Evolutionary conservation across 495 filamentous ascomycete species (phyloP).

Genomic region (Chaetomium fimeti): DNA sequence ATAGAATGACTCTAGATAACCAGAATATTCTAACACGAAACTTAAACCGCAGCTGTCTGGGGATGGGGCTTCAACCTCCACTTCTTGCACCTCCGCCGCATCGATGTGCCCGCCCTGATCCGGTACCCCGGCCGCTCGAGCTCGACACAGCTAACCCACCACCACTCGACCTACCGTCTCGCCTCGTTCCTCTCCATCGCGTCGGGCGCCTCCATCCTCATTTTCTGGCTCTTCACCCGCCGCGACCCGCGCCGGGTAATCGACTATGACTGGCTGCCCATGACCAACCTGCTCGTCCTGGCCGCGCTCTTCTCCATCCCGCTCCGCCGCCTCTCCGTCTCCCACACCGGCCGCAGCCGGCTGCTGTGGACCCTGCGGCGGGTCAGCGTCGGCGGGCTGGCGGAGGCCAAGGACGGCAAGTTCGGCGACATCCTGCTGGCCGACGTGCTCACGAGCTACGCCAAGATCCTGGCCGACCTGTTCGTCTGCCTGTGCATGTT

Average conservation of each 20-base stretch:
- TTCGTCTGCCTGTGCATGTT: constrained; percentile 90
- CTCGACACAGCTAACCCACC: constrained; percentile 64
- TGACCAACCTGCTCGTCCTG: constrained; percentile 71
- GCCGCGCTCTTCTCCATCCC: constrained; percentile 69
- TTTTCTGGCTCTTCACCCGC: constrained; percentile 81
- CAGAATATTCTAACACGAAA: too few species aligned
- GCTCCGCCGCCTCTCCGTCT: constrained; percentile 58
- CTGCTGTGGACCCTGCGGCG: constrained; percentile 70
- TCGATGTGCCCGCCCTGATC: constrained; percentile 78
- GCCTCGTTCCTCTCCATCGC: constrained; percentile 71
- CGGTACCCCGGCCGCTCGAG: constrained; percentile 70
- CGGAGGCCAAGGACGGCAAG: constrained; percentile 75
- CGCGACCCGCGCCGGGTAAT: constrained; percentile 65
- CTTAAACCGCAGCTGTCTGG: constrained; percentile 66
- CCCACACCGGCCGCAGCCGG: constrained; percentile 68
- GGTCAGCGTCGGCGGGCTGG: constrained; percentile 75
- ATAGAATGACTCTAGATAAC: not conserved
- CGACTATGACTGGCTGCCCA: constrained; percentile 75
- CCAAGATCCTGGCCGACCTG: constrained; percentile 86
- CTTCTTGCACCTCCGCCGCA: constrained; percentile 67
- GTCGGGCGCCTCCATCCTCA: constrained; percentile 63
- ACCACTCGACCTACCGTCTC: constrained; percentile 78
- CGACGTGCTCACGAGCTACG: constrained; percentile 91
- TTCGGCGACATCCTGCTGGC: constrained; percentile 95
- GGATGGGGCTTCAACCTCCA: constrained; percentile 87